Conservation (phyloP, 2,329 filamentous ascomycete genomes). For the Calonectria ilicicola region DNA sequence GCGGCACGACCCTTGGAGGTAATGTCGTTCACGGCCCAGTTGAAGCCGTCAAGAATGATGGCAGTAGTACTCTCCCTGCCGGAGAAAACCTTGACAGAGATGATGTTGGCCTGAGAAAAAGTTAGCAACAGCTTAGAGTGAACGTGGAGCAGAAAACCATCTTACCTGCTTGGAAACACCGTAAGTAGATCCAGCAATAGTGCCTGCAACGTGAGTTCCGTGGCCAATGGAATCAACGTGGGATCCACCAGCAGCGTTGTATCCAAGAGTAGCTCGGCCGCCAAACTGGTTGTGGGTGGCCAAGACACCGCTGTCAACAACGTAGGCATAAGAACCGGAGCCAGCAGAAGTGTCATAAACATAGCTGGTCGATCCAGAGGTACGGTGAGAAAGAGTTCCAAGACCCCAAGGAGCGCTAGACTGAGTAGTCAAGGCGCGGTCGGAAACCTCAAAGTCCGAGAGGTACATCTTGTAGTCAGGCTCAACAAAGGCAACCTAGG, state of each 20-base stretch:
- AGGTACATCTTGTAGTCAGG: constrained; percentile 39
- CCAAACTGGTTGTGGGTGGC: constrained; percentile 64
- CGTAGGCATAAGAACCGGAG: constrained; percentile 65
- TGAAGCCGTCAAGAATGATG: constrained; percentile 53
- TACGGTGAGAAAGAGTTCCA: constrained; percentile 42
- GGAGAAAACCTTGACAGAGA: constrained; percentile 49
- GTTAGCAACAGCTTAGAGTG: neutral
- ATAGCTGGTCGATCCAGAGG: constrained; percentile 49
- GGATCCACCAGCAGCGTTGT: constrained; percentile 50
- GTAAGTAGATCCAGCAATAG: constrained; percentile 52
- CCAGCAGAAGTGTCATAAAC: constrained; percentile 63
- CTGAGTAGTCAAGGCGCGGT: constrained; percentile 41
- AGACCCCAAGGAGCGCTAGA: constrained; percentile 39
- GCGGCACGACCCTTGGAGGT: constrained; percentile 48
- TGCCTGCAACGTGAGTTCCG: constrained; percentile 58
- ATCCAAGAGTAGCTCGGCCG: constrained; percentile 55
- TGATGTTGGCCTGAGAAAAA: constrained; percentile 35
- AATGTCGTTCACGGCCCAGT: constrained; percentile 54
- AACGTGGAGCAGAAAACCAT: neutral
- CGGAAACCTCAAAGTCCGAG: constrained; percentile 28
- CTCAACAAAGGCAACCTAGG: constrained; percentile 39
- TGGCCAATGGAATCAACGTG: constrained; percentile 53
- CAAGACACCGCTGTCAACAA: constrained; percentile 72
- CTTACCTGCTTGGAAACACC: constrained; percentile 57
- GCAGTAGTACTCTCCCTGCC: constrained; percentile 36